These are phyloP conservation scores for Fusarium austroafricanum DNA, from an alignment of 2,329 filamentous ascomycete species.

Conservation along the genomic window DNA sequence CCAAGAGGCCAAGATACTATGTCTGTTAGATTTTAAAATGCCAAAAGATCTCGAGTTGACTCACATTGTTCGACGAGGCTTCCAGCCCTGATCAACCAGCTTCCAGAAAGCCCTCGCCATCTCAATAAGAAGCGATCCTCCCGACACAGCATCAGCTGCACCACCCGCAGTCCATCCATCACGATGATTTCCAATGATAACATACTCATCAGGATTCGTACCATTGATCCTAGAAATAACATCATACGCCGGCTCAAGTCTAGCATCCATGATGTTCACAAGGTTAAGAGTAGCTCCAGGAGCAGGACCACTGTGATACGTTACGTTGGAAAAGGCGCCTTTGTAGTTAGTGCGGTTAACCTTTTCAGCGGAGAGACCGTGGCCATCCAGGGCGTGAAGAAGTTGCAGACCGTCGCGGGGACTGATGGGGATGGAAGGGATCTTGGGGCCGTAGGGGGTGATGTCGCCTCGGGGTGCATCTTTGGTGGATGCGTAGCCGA, in stretches of 20 bases:
- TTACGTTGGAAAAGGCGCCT: slow-evolving; percentile 27
- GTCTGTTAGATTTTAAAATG: background rate
- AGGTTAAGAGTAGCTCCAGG: slow-evolving; percentile 8
- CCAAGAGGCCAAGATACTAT: slow-evolving; percentile 26
- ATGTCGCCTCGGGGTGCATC: slow-evolving; percentile 31
- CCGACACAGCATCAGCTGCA: slow-evolving; percentile 64
- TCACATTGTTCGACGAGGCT: slow-evolving; percentile 61
- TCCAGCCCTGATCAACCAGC: slow-evolving; percentile 61
- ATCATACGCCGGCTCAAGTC: slow-evolving; percentile 39
- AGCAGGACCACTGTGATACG: slow-evolving; percentile 29
- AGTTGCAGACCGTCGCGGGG: slow-evolving; percentile 27
- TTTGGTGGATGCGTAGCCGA: slow-evolving; percentile 37
- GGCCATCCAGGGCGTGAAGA: slow-evolving; percentile 12
- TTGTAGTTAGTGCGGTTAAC: slow-evolving; percentile 32
- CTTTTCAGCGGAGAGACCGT: slow-evolving; percentile 10
- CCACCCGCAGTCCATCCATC: slow-evolving; percentile 67
- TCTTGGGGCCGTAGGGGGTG: slow-evolving; percentile 23
- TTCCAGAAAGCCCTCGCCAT: slow-evolving; percentile 61
- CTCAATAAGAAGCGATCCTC: slow-evolving; percentile 61
- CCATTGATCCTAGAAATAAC: slow-evolving; percentile 57
- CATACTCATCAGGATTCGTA: slow-evolving; percentile 55
- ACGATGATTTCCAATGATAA: slow-evolving; percentile 64
- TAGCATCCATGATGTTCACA: slow-evolving; percentile 33
- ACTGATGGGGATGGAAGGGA: slow-evolving; percentile 30
- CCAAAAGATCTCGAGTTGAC: fast-evolving